Base-by-base conservation (phyloP, 2,329 filamentous ascomycete species). In the Trichophyton benhamiae region DNA sequence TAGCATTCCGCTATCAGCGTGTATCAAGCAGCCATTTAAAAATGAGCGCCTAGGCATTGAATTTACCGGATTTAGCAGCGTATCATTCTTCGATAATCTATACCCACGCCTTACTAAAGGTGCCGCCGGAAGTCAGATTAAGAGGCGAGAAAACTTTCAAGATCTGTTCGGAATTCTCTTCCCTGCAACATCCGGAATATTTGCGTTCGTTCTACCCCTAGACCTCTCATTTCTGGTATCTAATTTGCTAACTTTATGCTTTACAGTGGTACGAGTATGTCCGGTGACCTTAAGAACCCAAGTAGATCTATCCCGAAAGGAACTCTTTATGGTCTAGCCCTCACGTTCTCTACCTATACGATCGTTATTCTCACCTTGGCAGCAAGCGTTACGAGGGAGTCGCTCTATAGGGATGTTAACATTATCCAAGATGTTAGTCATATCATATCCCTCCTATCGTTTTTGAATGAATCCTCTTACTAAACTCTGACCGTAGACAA, bases 161-260 rank as follows among this genome's bases (percentile, higher is more conserved):
- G 84, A 89, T 66, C 77, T 95, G 7, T 95, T 95, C 74, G 91
- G 89, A 1, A 90, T 95, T 64, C 76, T 95, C 1, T 95, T 94
- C 67, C 89, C 89, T 41, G 83, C 84, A 2, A 86, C 83, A 1
- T 82, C 83, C 3, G 79, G 77, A 3, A 83, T 83, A 27, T 82
- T 83, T 67, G 80, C 81, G 77, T 80, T 71, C 66, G 76, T 75
- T 15, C 7, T 42, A 53, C 13, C 17, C 58, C 8, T 33, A n/a
- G 44, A 30, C 9, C 2, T 44, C 4, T 41, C 60, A 53, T 22
- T 79, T 80, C 22, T 82, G 80, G 0, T 81, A 76, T n/a, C 2
- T 80, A 81, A 25, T 82, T 83, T 71, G 80, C 84, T 63, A n/a
- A 70, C 65, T 57, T 58, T 8, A 25, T 27, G 9, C 17, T 22